Evolutionary conservation across 2,329 filamentous ascomycete genomes (phyloP).

Genomic region (Rhexocercosporidium sp.): DNA sequence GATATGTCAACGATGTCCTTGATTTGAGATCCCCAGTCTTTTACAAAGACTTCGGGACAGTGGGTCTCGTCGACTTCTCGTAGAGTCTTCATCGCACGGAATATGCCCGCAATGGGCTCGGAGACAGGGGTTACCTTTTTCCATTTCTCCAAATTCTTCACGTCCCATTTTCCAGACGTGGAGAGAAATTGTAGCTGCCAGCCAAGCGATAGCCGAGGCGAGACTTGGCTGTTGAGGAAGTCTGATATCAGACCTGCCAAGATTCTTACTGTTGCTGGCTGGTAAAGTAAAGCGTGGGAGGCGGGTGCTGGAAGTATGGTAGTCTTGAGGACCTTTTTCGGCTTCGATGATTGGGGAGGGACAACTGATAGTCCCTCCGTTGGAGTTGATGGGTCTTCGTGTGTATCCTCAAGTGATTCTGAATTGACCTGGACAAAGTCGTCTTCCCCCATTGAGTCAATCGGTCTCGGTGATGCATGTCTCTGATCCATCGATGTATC

Average conservation of each 20-base stretch:
- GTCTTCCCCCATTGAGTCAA: conserved; percentile 47
- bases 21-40: conserved; percentile 68
- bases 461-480: conserved; percentile 40
- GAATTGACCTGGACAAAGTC: conserved; percentile 45
- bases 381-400: conserved; percentile 54
- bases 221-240: conserved; percentile 78
- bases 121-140: conserved; percentile 79
- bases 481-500: conserved; percentile 42
- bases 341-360: conserved; percentile 54
- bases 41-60: conserved; percentile 74
- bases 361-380: conserved; percentile 49
- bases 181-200: conserved; percentile 93
- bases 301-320: conserved; percentile 77
- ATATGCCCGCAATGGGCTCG: conserved; percentile 75
- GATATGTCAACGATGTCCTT: conserved; percentile 88
- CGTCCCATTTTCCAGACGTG: conserved; percentile 94
- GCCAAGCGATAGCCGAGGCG: conserved; percentile 76
- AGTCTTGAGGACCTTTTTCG: conserved; percentile 65
- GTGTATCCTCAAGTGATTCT: conserved; percentile 44
- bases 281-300: conserved; percentile 84
- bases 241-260: conserved; percentile 82
- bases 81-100: conserved; percentile 91
- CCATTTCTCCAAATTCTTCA: conserved; percentile 96
- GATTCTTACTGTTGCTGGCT: conserved; percentile 74
- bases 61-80: conserved; percentile 87